Conservation (phyloP, 2,329 filamentous ascomycete genomes). For the Cytospora leucostoma region DNA sequence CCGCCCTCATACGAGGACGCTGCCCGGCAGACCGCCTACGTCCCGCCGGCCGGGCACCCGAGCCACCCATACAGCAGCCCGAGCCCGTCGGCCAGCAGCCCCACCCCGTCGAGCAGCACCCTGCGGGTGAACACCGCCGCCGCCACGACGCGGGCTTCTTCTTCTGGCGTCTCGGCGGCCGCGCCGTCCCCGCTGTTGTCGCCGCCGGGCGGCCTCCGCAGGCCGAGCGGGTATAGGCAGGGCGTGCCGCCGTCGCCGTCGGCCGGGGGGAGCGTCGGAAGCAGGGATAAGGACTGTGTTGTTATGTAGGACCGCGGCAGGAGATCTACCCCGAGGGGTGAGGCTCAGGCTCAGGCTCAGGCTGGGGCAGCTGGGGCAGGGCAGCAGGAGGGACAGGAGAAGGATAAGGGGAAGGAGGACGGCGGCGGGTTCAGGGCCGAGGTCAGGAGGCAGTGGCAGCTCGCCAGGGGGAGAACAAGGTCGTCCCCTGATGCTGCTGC, state of each 20-base stretch:
- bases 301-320: conserved; percentile 45
- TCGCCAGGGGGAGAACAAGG: not conserved
- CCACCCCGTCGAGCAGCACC: conserved; percentile 30
- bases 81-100: conserved; percentile 23
- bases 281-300: conserved; percentile 44
- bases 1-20: conserved; percentile 62
- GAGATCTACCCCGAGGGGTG: not conserved
- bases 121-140: conserved; percentile 1
- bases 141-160: too few relatives aligned
- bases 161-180: conserved; percentile 29
- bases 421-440: not conserved
- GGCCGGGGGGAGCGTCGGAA: conserved; percentile 26
- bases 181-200: conserved; percentile 25
- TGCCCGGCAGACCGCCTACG: conserved; percentile 52
- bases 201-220: not conserved
- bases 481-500: not conserved
- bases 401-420: not conserved
- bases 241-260: conserved; percentile 34
- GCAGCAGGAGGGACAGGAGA: not conserved
- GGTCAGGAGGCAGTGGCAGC: not conserved
- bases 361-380: too few relatives aligned
- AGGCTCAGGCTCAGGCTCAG: too few relatives aligned
- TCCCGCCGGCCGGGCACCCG: conserved; percentile 54
- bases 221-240: conserved; percentile 28
- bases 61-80: conserved; percentile 48